These are phyloP conservation scores for Solanum bulbocastanum DNA, from an alignment of 257 asterid genomes.

Conservation along the genomic window DNA sequence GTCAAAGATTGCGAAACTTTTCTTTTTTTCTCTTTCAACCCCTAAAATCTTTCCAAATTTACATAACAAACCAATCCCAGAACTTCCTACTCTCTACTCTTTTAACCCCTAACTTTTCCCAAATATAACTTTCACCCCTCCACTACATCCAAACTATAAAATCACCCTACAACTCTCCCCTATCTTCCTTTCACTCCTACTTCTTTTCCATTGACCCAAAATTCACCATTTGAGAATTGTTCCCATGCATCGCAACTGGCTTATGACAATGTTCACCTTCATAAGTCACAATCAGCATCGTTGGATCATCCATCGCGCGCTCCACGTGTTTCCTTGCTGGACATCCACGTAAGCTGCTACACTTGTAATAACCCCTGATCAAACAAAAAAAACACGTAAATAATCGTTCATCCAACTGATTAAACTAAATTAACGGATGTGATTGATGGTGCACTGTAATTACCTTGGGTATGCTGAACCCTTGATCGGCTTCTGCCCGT, in stretches of 20 bases:
- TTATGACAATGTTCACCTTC: conserved; percentile 72
- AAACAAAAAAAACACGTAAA: no score
- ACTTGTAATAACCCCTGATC: conserved; percentile 69
- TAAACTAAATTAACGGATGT: background rate
- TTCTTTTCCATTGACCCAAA: background rate
- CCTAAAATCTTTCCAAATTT: background rate
- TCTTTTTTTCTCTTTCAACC: background rate
- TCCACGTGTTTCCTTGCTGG: conserved; percentile 90
- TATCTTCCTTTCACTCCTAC: background rate
- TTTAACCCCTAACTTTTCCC: background rate
- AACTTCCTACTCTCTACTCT: background rate
- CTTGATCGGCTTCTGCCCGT: conserved; percentile 81
- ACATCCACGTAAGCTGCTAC: conserved; percentile 65
- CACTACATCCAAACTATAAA: background rate
- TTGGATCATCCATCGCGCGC: conserved; percentile 68
- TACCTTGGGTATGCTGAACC: conserved; percentile 89
- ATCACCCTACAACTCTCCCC: background rate
- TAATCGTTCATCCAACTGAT: background rate
- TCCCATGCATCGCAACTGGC: conserved; percentile 32
- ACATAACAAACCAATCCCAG: background rate
- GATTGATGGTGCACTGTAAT: conserved; percentile 9
- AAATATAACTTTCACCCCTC: background rate
- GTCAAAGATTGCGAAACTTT: background rate
- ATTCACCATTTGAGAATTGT: background rate
- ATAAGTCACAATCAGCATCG: conserved; percentile 68